Conservation (phyloP, 805 yeast genomes). For the Sugiyamaella chiloensis region DNA sequence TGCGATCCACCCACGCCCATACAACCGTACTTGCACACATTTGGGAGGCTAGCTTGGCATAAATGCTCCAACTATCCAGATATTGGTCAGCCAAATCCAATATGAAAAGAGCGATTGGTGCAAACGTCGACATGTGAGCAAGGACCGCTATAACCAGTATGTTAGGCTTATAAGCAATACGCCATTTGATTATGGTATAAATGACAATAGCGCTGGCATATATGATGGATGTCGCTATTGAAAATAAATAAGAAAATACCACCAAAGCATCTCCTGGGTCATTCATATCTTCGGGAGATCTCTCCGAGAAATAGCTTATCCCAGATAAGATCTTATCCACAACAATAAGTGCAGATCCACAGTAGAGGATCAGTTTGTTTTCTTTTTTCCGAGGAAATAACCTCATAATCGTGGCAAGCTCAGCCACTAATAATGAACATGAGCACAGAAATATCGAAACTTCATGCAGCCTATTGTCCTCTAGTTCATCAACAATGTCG, state of each 20-base stretch:
- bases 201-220: constrained; percentile 21
- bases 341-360: constrained; percentile 17
- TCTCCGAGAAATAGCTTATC: constrained; percentile 13
- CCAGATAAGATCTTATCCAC: constrained; percentile 14
- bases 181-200: constrained; percentile 19
- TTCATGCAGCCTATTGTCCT: neutral
- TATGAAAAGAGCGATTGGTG: constrained; percentile 23
- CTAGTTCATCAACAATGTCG: constrained; percentile 11
- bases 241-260: constrained; percentile 25
- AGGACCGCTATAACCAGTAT: constrained; percentile 15
- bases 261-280: constrained; percentile 21
- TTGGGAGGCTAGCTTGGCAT: constrained; percentile 14
- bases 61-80: constrained; percentile 19
- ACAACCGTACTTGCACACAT: constrained; percentile 20
- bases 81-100: constrained; percentile 20
- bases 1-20: constrained; percentile 25
- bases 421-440: constrained; percentile 14
- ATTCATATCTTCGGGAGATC: constrained; percentile 14
- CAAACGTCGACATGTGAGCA: constrained; percentile 15
- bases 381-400: constrained; percentile 23
- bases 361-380: constrained; percentile 15
- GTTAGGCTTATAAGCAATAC: constrained; percentile 18
- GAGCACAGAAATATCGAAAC: constrained; percentile 11
- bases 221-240: constrained; percentile 23
- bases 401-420: constrained; percentile 20